Conservation (phyloP, 2,329 filamentous ascomycete species). For the Paracorniculantispora psalliotae region DNA sequence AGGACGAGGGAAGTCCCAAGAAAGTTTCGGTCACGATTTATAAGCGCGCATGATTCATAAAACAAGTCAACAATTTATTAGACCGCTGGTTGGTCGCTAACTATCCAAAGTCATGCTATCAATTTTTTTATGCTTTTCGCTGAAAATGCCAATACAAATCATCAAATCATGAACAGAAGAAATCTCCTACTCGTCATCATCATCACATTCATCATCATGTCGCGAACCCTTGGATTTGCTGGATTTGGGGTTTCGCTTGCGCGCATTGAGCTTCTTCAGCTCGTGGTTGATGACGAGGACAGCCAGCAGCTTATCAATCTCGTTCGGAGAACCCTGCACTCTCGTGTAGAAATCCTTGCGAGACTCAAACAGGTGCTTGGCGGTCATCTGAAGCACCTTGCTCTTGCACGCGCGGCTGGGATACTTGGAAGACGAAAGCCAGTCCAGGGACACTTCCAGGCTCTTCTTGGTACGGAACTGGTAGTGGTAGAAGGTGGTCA, state of each 20-base stretch:
- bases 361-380: slow-evolving; percentile 29
- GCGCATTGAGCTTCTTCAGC: slow-evolving; percentile 34
- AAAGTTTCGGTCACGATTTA: slow-evolving; percentile 27
- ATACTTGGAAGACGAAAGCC: slow-evolving; percentile 28
- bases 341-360: slow-evolving; percentile 33
- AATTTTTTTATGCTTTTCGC: neutral
- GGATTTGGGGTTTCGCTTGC: slow-evolving; percentile 26
- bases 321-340: slow-evolving; percentile 27
- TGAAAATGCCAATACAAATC: slow-evolving; percentile 12
- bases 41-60: neutral
- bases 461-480: slow-evolving; percentile 38
- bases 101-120: slow-evolving; percentile 17
- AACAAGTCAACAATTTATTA: slow-evolving; percentile 5
- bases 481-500: slow-evolving; percentile 36
- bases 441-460: slow-evolving; percentile 34
- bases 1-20: slow-evolving; percentile 26
- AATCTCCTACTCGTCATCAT: slow-evolving; percentile 22
- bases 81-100: slow-evolving; percentile 17
- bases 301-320: slow-evolving; percentile 30
- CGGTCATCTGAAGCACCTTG: slow-evolving; percentile 24
- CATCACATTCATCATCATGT: slow-evolving; percentile 21
- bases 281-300: slow-evolving; percentile 35
- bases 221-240: slow-evolving; percentile 22
- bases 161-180: slow-evolving; percentile 1
- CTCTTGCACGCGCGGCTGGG: slow-evolving; percentile 23